Conservation (phyloP, 148 eudicot species). For the Vaccinium darrowii region DNA sequence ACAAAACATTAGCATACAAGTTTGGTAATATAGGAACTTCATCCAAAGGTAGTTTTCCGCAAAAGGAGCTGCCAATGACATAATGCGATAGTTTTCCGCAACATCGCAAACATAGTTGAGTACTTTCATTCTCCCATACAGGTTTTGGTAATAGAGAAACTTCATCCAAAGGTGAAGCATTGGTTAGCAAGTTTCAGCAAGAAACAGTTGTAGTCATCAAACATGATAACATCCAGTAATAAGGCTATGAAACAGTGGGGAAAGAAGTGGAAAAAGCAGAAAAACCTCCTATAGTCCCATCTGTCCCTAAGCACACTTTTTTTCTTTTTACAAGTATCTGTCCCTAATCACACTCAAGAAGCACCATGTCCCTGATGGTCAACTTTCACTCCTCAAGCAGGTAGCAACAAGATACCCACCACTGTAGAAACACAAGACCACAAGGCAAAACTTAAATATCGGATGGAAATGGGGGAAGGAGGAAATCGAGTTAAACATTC, state of each 20-base stretch:
- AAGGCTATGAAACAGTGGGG: neutral
- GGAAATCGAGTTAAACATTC: too few species aligned
- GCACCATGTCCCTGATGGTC: neutral
- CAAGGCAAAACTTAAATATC: too few species aligned
- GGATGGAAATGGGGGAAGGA: too few species aligned
- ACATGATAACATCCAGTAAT: neutral
- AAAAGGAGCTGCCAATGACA: conserved; percentile 1
- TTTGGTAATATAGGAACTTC: neutral
- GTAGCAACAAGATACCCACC: too few species aligned
- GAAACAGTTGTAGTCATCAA: neutral
- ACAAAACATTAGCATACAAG: neutral
- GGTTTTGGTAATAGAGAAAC: neutral
- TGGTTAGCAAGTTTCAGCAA: neutral
- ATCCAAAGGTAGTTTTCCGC: too few species aligned
- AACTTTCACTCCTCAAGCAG: too few species aligned
- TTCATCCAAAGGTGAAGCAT: neutral
- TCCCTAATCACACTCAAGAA: neutral
- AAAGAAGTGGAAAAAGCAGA: neutral
- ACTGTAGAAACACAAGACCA: too few species aligned
- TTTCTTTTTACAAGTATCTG: too few species aligned
- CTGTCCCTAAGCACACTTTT: neutral
- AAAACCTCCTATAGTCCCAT: neutral
- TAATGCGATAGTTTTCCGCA: neutral
- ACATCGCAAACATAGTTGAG: neutral
- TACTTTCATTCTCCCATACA: neutral